Evolutionary conservation across 1,284 basidiomycete species (phyloP).

Genomic region (Anthracocystis setariae): DNA sequence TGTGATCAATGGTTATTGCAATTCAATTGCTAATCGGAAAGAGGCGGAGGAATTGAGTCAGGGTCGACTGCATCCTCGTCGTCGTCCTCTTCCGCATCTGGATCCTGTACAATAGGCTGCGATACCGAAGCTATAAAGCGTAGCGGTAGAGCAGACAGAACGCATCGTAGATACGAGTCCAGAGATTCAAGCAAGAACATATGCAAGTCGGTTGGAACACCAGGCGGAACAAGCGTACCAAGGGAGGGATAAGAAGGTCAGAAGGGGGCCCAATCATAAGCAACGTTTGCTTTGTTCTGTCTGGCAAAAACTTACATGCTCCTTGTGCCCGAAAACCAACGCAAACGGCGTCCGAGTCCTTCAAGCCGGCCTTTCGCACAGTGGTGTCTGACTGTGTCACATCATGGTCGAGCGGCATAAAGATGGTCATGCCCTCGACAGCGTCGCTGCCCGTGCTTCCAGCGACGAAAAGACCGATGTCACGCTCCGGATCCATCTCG

Average conservation of each 20-base stretch:
- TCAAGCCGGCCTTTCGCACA: constrained; percentile 44
- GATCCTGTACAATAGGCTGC: constrained; percentile 41
- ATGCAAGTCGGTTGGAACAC: background rate
- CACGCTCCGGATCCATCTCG: constrained; percentile 24
- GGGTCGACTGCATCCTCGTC: constrained; percentile 34
- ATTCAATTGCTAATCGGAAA: constrained; percentile 13
- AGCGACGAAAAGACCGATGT: constrained; percentile 42
- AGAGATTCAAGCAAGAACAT: too few relatives aligned
- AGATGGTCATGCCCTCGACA: constrained; percentile 32
- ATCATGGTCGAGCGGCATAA: constrained; percentile 44
- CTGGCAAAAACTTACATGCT: constrained; percentile 20
- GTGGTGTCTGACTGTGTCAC: constrained; percentile 11
- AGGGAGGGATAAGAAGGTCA: background rate
- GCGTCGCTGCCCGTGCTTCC: constrained; percentile 23
- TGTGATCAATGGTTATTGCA: background rate
- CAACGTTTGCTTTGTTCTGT: background rate
- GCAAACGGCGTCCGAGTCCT: constrained; percentile 40
- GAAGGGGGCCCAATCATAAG: background rate
- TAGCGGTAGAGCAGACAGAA: background rate
- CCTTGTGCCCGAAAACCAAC: constrained; percentile 42
- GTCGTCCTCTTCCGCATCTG: constrained; percentile 40
- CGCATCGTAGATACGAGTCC: background rate
- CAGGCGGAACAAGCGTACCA: background rate
- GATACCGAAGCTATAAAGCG: constrained; percentile 29
- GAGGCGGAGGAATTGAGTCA: constrained; percentile 31